These are phyloP conservation scores for Gigaspora rosea DNA, from an alignment of 192 early-diverging fungal genomes.

Conservation along the genomic window DNA sequence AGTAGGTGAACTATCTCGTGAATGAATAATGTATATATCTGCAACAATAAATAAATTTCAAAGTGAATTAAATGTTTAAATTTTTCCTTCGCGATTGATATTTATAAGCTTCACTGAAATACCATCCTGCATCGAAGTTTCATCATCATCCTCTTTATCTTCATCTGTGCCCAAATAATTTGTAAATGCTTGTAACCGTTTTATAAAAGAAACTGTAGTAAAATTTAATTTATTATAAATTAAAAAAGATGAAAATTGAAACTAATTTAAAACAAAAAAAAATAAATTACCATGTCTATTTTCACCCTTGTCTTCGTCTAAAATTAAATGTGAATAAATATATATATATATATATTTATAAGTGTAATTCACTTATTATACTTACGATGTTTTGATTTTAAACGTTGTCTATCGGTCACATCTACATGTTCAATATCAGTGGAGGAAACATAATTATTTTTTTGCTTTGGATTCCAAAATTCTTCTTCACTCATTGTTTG, in stretches of 20 bases:
- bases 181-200: not conserved
- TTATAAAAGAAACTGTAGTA: not conserved
- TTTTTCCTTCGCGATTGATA: no score
- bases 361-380: no score
- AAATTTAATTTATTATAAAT: not conserved
- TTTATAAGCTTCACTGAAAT: not conserved
- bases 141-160: not conserved
- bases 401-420: no score
- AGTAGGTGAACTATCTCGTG: not conserved
- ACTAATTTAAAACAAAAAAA: not conserved
- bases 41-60: not conserved
- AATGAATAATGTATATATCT: not conserved
- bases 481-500: conserved; percentile 12
- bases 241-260: not conserved
- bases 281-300: not conserved
- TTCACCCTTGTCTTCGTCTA: no score
- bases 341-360: no score
- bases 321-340: no score
- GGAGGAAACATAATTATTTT: not conserved
- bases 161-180: not conserved
- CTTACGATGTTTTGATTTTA: no score
- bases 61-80: no score
- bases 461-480: conserved; percentile 4
- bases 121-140: not conserved
- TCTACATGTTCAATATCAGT: not conserved